These are phyloP conservation scores for Teunomyces atbi DNA, from an alignment of 805 yeast species.

Conservation along the genomic window DNA sequence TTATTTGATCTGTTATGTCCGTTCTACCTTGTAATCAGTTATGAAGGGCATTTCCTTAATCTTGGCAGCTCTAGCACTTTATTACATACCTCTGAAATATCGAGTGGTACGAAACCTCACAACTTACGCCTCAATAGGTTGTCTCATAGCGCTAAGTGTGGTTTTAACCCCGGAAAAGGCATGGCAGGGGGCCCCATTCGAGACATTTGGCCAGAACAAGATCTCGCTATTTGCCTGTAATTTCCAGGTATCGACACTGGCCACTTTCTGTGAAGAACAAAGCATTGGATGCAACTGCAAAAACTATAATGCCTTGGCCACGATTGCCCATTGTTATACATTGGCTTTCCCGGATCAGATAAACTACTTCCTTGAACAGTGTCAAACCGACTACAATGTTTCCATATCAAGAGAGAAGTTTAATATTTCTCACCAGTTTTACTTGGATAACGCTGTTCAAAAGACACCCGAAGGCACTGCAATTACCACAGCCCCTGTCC, in stretches of 20 bases:
- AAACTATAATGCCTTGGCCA: slow-evolving; percentile 32
- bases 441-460: slow-evolving; percentile 5
- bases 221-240: slow-evolving; percentile 33
- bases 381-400: slow-evolving; percentile 19
- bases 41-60: neutral
- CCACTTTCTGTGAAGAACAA: slow-evolving; percentile 19
- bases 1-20: neutral
- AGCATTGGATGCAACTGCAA: slow-evolving; percentile 22
- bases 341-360: slow-evolving; percentile 23
- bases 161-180: slow-evolving; percentile 27
- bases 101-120: neutral
- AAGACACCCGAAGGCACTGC: neutral
- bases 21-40: neutral
- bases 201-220: slow-evolving; percentile 24
- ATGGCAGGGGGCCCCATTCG: slow-evolving; percentile 29
- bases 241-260: slow-evolving; percentile 18
- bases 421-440: slow-evolving; percentile 16
- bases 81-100: neutral
- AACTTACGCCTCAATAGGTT: neutral
- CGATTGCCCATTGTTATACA: slow-evolving; percentile 35
- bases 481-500: slow-evolving; percentile 19
- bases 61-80: neutral
- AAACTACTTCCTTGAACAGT: slow-evolving; percentile 23
- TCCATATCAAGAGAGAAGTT: slow-evolving; percentile 22
- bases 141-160: slow-evolving; percentile 10